A percentile compares a stretch with the other conserved stretches of the same genome.
Evolutionary conservation across 2,329 filamentous ascomycete genomes (phyloP).

Genomic region (Venturia asperata): DNA sequence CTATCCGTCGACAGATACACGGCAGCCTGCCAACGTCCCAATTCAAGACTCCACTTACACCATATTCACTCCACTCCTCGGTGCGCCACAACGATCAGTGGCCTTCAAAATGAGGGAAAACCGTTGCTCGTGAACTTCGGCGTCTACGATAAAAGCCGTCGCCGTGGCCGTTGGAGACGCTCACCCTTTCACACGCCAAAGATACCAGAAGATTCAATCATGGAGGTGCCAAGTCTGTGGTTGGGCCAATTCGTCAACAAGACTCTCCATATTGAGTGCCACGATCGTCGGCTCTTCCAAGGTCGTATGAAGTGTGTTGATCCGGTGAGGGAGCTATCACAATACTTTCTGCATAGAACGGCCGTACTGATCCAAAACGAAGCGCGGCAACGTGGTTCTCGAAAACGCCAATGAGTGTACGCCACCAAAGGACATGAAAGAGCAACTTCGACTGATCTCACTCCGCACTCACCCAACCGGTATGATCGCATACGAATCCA

Average conservation of each 20-base stretch:
- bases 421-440: constrained; percentile 44
- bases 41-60: too few species aligned
- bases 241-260: constrained; percentile 66
- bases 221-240: constrained; percentile 44
- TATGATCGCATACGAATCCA: constrained; percentile 64
- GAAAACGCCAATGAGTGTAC: constrained; percentile 85
- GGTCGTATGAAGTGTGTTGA: constrained; percentile 94
- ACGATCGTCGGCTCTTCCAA: constrained; percentile 80
- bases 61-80: too few species aligned
- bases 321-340: constrained; percentile 50
- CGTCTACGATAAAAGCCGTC: too few species aligned
- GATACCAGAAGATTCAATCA: background rate
- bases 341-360: constrained; percentile 19
- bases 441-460: background rate
- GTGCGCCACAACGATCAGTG: too few species aligned
- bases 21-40: too few species aligned
- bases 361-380: constrained; percentile 20
- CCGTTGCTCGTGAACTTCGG: too few species aligned
- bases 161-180: too few species aligned
- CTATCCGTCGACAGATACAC: too few species aligned
- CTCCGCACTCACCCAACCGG: constrained; percentile 30
- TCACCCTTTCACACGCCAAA: background rate
- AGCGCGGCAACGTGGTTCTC: constrained; percentile 87
- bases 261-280: constrained; percentile 69
- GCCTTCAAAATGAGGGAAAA: too few species aligned